phyloP scores from a whole-genome alignment of 805 yeast species.

The Ogataea trehaloabstinens region DNA sequence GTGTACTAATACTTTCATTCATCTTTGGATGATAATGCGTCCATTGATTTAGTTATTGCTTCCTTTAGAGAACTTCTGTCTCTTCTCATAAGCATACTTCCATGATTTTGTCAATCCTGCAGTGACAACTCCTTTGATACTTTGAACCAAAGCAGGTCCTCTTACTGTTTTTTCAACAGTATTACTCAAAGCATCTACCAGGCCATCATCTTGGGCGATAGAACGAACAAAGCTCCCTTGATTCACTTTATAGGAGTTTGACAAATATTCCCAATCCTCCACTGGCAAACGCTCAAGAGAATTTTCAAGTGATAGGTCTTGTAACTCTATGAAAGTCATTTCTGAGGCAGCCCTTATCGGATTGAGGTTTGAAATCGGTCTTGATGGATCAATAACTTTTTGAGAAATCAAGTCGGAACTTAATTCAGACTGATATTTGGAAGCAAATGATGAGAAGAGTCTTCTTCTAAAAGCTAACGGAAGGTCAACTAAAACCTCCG shows the following conservation, averaged over 20 bases:
- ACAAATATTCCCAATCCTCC: constrained; percentile 34
- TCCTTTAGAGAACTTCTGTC: constrained; percentile 31
- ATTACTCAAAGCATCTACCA: constrained; percentile 34
- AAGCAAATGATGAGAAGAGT: constrained; percentile 31
- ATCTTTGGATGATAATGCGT: background rate
- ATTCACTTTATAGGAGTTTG: constrained; percentile 21
- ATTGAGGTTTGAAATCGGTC: constrained; percentile 5
- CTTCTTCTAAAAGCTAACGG: constrained; percentile 49
- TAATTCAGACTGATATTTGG: constrained; percentile 22
- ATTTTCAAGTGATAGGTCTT: constrained; percentile 8
- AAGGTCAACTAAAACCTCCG: constrained; percentile 45
- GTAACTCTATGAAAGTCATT: constrained; percentile 28
- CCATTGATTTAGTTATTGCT: constrained; percentile 2
- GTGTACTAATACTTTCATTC: constrained; percentile 7
- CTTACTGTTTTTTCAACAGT: constrained; percentile 57
- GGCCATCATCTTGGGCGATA: constrained; percentile 41
- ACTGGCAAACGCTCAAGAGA: constrained; percentile 24
- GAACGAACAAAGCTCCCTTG: constrained; percentile 36
- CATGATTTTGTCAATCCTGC: constrained; percentile 77
- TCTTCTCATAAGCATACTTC: constrained; percentile 75
- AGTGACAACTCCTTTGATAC: constrained; percentile 78
- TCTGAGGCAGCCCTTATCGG: constrained; percentile 17
- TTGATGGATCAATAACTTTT: constrained; percentile 16
- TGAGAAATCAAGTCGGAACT: constrained; percentile 32
- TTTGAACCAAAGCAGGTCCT: constrained; percentile 71